Evolutionary conservation across 495 filamentous ascomycete species (phyloP), one percentile per base, ranked within the genome.

Genomic region (Terfezia boudieri): DNA sequence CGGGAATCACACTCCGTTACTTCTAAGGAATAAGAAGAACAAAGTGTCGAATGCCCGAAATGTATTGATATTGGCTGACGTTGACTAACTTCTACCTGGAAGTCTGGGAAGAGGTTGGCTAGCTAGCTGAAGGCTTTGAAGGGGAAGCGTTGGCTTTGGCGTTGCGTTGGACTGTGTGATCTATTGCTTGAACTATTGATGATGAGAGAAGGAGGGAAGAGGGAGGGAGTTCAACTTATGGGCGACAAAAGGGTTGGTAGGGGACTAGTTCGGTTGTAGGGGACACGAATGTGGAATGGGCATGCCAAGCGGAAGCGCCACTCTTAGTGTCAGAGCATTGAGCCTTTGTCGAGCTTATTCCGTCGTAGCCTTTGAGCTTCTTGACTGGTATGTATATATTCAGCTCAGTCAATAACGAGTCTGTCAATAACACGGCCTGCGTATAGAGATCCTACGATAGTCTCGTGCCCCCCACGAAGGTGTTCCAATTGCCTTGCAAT

Each of bases 51-150:
- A 32, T 46, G 41, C 12, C 41, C 17, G 12, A 20, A 46, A 46
- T 4, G 41, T 46, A 20, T 46, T 46, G 41, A 46, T 46, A 46
- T 46, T 46, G 41, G 17, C 41, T 1, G 41, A 20, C 17, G 17
- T 46, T 46, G 41, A 46, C 41, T 46, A 20, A 46, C 41, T 46
- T 46, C 41, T 1, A 46, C 41, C 41, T 14, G 17, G 41, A 46
- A 46, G 41, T 5, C 41, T 46, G 41, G 41, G 41, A 46, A 46
- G 41, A 14, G 26, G 41, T 46, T 46, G 41, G 41, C 41, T 46
- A 46, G 41, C 41, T 46, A 46, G 41, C 41, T 46, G 17, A 46
- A 46, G 65, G 64, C 58, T 61, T 65, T 58, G 53, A 38, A 32
- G 56, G 56, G 59, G 53, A 43, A 26, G 36, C 26, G 26, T 32